Conservation (phyloP, 768 basidiomycete species). For the Pisolithus orientalis region DNA sequence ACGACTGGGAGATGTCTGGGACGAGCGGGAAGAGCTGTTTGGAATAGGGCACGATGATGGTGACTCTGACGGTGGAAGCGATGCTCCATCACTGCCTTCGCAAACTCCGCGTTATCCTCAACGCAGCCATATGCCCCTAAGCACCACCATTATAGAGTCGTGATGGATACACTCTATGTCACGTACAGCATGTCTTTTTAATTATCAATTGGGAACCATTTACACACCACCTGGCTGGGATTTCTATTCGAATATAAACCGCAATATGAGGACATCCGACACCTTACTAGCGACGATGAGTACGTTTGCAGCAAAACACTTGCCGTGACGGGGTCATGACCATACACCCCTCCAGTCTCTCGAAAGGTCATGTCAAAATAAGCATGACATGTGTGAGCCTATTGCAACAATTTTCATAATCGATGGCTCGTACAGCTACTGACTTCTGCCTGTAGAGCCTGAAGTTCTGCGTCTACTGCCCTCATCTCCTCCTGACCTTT, state of each 20-base stretch:
- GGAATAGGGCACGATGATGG: constrained; percentile 54
- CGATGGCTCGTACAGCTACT: not conserved
- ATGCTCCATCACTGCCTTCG: constrained; percentile 5
- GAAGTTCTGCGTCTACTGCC: constrained; percentile 32
- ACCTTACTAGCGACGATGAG: no score
- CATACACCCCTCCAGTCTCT: no score
- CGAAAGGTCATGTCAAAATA: no score
- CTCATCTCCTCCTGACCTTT: constrained; percentile 41
- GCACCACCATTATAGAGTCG: constrained; percentile 22
- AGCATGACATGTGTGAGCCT: no score
- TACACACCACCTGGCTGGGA: no score
- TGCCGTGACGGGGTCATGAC: no score
- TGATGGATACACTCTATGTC: constrained; percentile 12
- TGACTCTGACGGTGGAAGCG: constrained; percentile 42
- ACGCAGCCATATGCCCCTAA: constrained; percentile 15
- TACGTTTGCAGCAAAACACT: no score
- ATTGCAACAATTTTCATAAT: constrained; percentile 4
- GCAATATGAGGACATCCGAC: no score
- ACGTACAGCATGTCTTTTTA: constrained; percentile 21
- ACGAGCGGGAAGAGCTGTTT: constrained; percentile 73
- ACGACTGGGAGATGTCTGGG: constrained; percentile 63
- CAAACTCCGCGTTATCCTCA: constrained; percentile 1
- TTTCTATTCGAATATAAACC: no score
- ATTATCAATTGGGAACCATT: not conserved
- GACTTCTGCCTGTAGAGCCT: not conserved